phyloP scores from a whole-genome alignment of 2,329 filamentous ascomycete genomes.

The Claviceps humidiphila region DNA sequence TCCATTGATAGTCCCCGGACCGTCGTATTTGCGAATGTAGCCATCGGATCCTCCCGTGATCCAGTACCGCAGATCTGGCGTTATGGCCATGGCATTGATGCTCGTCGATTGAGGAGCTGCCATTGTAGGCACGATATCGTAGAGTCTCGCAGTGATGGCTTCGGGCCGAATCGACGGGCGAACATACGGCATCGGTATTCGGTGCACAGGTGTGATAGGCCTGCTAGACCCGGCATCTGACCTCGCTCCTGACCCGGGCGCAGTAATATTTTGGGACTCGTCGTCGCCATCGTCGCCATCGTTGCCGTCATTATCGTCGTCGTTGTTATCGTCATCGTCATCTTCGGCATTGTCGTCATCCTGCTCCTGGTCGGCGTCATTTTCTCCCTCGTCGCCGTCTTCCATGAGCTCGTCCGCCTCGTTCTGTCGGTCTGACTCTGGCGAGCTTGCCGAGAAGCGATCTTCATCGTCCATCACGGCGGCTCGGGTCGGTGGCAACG shows the following conservation, averaged over 20 bases:
- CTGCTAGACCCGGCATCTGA: slow-evolving; percentile 9
- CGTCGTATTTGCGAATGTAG: slow-evolving; percentile 95
- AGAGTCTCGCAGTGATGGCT: slow-evolving; percentile 64
- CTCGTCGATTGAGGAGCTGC: slow-evolving; percentile 92
- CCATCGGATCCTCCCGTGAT: slow-evolving; percentile 90
- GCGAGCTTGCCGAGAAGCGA: slow-evolving; percentile 18
- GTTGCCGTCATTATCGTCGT: slow-evolving; percentile 27
- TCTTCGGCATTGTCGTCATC: slow-evolving; percentile 24
- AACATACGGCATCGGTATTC: slow-evolving; percentile 8
- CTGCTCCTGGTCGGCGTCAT: slow-evolving; percentile 24
- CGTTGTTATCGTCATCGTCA: slow-evolving; percentile 21
- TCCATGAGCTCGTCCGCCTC: slow-evolving; percentile 48
- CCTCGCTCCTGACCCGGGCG: slow-evolving; percentile 2
- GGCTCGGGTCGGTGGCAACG: not conserved
- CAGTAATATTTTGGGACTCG: slow-evolving; percentile 13
- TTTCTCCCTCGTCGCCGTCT: slow-evolving; percentile 28
- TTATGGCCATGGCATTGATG: slow-evolving; percentile 83
- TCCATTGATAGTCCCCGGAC: slow-evolving; percentile 85
- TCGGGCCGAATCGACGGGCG: slow-evolving; percentile 60
- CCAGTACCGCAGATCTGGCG: slow-evolving; percentile 88
- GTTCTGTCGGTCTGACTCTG: slow-evolving; percentile 22
- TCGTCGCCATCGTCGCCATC: slow-evolving; percentile 26
- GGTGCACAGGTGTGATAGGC: slow-evolving; percentile 16
- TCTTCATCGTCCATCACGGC: slow-evolving; percentile 20
- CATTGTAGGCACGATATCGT: slow-evolving; percentile 95